These are phyloP conservation scores for Fusarium nematophilum DNA, from an alignment of 2,329 filamentous ascomycete genomes.

Conservation along the genomic window DNA sequence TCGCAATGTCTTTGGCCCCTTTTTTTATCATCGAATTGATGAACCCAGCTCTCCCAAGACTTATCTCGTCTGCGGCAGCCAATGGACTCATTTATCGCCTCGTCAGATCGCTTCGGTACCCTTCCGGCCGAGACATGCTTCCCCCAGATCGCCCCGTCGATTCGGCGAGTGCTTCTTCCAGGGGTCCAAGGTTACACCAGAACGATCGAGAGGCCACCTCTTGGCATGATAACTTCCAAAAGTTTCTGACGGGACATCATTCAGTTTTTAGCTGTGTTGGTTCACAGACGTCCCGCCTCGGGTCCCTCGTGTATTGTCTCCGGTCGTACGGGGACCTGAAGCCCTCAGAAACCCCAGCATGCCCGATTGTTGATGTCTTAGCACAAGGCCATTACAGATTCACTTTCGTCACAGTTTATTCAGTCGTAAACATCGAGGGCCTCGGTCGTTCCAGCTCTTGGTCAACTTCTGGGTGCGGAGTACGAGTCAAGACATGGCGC, in stretches of 20 bases:
- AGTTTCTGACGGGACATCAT: slow-evolving; percentile 8
- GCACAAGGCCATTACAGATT: too few species aligned
- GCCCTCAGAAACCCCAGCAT: background rate
- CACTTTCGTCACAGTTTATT: too few species aligned
- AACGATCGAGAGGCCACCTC: slow-evolving; percentile 15
- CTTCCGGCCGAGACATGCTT: slow-evolving; percentile 41
- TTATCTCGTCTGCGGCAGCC: slow-evolving; percentile 36
- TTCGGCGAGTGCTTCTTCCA: slow-evolving; percentile 16
- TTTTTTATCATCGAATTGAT: background rate
- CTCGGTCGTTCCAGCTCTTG: background rate
- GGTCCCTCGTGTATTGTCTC: slow-evolving; percentile 24
- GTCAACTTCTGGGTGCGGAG: slow-evolving; percentile 15
- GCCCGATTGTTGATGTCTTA: background rate
- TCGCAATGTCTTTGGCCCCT: too few species aligned
- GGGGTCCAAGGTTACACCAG: slow-evolving; percentile 18
- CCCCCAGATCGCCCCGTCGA: slow-evolving; percentile 9
- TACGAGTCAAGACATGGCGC: slow-evolving; percentile 29
- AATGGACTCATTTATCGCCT: slow-evolving; percentile 25
- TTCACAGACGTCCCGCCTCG: slow-evolving; percentile 4
- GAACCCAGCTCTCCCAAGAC: background rate
- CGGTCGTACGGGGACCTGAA: slow-evolving; percentile 3
- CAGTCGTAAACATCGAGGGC: background rate
- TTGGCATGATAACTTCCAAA: background rate
- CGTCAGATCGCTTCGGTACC: slow-evolving; percentile 32
- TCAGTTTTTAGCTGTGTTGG: slow-evolving; percentile 2